These are phyloP conservation scores for Batrachochytrium dendrobatidis DNA, from an alignment of 371 early-diverging fungal genomes.

Conservation along the genomic window DNA sequence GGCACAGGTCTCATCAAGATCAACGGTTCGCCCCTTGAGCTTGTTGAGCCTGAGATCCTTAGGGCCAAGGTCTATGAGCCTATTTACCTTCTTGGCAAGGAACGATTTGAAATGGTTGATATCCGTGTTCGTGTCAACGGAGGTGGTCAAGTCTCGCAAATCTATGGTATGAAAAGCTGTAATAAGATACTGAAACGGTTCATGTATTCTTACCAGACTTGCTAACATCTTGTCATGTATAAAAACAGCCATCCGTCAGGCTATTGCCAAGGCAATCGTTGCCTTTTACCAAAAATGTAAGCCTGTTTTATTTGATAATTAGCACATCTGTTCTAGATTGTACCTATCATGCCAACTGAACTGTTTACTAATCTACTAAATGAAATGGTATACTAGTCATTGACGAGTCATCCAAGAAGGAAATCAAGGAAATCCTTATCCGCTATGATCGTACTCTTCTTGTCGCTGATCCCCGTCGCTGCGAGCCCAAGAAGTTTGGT, in stretches of 20 bases:
- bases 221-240: background rate
- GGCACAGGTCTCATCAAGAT: slow-evolving; percentile 95
- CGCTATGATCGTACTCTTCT: slow-evolving; percentile 98
- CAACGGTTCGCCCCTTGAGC: slow-evolving; percentile 95
- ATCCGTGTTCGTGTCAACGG: slow-evolving; percentile 96
- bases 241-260: slow-evolving; percentile 96
- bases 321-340: background rate
- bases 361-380: background rate
- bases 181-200: too few species aligned
- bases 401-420: slow-evolving; percentile 99
- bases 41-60: slow-evolving; percentile 95
- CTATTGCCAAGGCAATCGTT: slow-evolving; percentile 98
- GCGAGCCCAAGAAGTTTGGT: slow-evolving; percentile 99
- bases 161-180: slow-evolving; percentile 63
- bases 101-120: slow-evolving; percentile 93
- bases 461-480: slow-evolving; percentile 99
- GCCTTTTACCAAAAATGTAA: slow-evolving; percentile 98
- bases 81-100: slow-evolving; percentile 92
- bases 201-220: too few species aligned
- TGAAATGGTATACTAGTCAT: slow-evolving; percentile 42
- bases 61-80: slow-evolving; percentile 98
- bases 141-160: slow-evolving; percentile 97
- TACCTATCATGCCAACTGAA: too few species aligned
- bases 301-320: slow-evolving; percentile 12
- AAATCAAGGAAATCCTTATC: slow-evolving; percentile 93